Base-by-base conservation (phyloP, 1,284 basidiomycete genomes). In the Xanthoconium separans region DNA sequence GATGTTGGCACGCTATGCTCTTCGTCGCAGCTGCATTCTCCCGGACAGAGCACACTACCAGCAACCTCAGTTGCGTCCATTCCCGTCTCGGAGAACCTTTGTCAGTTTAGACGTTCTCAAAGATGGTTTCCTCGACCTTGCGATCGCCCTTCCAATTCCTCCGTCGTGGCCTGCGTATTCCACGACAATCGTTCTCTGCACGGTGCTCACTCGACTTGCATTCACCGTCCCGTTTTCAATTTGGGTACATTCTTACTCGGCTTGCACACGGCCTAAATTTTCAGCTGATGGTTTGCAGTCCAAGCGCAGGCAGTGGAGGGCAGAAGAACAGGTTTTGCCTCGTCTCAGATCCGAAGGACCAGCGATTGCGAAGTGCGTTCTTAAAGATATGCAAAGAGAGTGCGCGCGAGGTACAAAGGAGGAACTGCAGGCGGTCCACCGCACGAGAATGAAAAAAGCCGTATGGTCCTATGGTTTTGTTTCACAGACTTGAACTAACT, bases 151-250 rank as follows among this genome's bases (percentile, higher is more conserved):
- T 22, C 89, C 89, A 4, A 75, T 83, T 59, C 87, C 89, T 30
- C 73, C 81, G 2, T 77, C 77, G 13, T 75, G 83, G 60, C 88
- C 89, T 1, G 72, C 82, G 0, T 92, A 93, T 70, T 82, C 91
- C 1, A 78, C 84, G 1, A 87, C 89, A 3, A 91, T 95, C 57
- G 85, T 95, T 42, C 66, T 91, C 4, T 75, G 85, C 53, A 91
- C 92, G 2, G 69, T 92, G 44, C 63, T 81, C 13, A 77, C 86
- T 33, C 84, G 93, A 60, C 72, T 87, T 9, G 73, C 76, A 1
- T 67, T 84, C 46, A 85, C 91, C 1, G 76, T 93, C 6, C 93
- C 93, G 18, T 77, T 91, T 56, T 84, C 87, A 56, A 66, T 93
- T 70, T 95, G 92, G 93, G 91, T 93, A 61, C 61, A 83, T 70